phyloP scores from a whole-genome alignment of 305 asterid genomes.

The Solanum hybrid region DNA sequence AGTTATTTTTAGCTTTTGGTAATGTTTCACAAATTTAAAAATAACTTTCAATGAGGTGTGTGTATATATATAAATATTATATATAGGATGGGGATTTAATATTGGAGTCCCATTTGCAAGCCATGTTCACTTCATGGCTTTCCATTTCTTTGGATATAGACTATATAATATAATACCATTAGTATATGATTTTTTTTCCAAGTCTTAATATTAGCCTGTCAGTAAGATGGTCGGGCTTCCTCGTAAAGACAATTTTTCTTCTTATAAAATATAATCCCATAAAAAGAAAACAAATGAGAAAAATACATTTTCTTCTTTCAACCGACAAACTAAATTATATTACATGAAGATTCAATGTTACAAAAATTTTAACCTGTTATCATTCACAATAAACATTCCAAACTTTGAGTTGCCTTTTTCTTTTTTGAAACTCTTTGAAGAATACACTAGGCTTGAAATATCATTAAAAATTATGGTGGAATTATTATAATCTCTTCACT shows the following conservation, averaged over 20 bases:
- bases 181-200: background rate
- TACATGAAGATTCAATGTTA: background rate
- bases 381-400: background rate
- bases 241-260: background rate
- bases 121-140: background rate
- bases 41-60: background rate
- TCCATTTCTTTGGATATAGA: background rate
- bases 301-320: background rate
- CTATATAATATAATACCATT: background rate
- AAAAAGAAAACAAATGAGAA: background rate
- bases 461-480: background rate
- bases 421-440: too few relatives aligned
- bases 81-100: background rate
- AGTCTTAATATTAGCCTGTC: background rate
- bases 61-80: too few relatives aligned
- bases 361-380: background rate
- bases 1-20: too few relatives aligned
- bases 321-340: background rate
- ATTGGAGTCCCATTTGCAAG: background rate
- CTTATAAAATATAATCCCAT: background rate
- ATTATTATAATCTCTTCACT: background rate
- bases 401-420: background rate
- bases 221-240: background rate
- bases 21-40: too few relatives aligned
- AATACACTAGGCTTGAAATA: background rate